phyloP scores from a whole-genome alignment of 129 eudicot genomes.

The Lonicera japonica region DNA sequence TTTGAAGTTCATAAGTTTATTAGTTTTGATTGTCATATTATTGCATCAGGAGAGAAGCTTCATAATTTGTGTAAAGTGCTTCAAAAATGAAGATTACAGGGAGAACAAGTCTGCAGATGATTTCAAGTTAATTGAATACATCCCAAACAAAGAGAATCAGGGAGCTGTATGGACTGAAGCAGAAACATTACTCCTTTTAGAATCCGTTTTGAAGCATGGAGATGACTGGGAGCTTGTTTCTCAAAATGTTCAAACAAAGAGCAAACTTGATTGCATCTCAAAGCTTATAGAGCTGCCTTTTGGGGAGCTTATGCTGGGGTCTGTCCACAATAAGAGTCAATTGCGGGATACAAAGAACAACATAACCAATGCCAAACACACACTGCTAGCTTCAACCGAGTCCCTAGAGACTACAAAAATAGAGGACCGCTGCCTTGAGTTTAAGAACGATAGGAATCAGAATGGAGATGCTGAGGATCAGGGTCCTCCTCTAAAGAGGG shows the following conservation, averaged over 20 bases:
- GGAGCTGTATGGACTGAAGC: constrained; percentile 73
- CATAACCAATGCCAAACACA: constrained; percentile 22
- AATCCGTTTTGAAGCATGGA: constrained; percentile 83
- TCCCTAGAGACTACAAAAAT: constrained; percentile 30
- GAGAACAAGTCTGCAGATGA: constrained; percentile 55
- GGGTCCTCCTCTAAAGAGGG: constrained; percentile 55
- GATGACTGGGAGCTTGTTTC: constrained; percentile 96
- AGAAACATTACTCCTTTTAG: constrained; percentile 82
- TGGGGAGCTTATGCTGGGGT: constrained; percentile 89
- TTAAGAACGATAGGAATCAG: constrained; percentile 34
- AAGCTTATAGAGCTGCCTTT: constrained; percentile 86
- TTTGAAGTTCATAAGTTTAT: background rate
- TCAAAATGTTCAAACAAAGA: constrained; percentile 71
- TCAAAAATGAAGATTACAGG: constrained; percentile 49
- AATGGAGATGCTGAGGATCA: constrained; percentile 43
- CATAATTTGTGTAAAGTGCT: constrained; percentile 71
- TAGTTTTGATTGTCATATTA: constrained; percentile 1
- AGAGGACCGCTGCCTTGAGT: constrained; percentile 26
- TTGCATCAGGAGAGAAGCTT: constrained; percentile 49
- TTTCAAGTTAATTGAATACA: constrained; percentile 49
- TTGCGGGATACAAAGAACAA: constrained; percentile 27
- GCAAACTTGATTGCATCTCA: constrained; percentile 77
- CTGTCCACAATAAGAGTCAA: constrained; percentile 32
- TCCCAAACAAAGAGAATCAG: constrained; percentile 14
- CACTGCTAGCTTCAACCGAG: constrained; percentile 26